These are phyloP conservation scores for Suillus plorans DNA, from an alignment of 768 basidiomycete species.

Conservation along the genomic window DNA sequence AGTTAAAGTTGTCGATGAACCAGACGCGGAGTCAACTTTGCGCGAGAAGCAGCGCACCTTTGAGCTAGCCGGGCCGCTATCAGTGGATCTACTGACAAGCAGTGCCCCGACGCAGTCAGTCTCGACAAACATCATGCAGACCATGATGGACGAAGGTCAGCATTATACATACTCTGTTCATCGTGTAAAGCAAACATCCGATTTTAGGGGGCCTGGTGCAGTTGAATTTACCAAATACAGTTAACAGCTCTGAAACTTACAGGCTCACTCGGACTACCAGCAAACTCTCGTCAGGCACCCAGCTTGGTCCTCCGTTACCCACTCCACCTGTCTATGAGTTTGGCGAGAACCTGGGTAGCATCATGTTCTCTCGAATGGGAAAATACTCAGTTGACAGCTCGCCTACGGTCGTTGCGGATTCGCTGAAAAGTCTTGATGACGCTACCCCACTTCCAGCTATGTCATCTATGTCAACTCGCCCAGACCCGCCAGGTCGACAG, in stretches of 20 bases:
- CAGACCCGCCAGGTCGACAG: conserved; percentile 1
- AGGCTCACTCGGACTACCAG: conserved; percentile 44
- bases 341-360: neutral
- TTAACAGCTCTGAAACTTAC: conserved; percentile 29
- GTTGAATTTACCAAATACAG: conserved; percentile 43
- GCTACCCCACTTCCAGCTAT: neutral
- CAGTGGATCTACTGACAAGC: conserved; percentile 22
- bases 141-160: conserved; percentile 64
- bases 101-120: conserved; percentile 11
- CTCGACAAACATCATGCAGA: conserved; percentile 50
- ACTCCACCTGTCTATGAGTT: conserved; percentile 5
- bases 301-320: conserved; percentile 24
- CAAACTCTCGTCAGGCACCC: conserved; percentile 40
- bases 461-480: conserved; percentile 8
- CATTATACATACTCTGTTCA: neutral
- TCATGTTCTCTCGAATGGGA: neutral
- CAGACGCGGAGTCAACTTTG: conserved; percentile 23
- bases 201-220: conserved; percentile 57
- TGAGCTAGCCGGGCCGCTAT: conserved; percentile 27
- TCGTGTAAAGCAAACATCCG: neutral
- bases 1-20: conserved; percentile 41
- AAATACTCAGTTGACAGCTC: conserved; percentile 5
- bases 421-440: conserved; percentile 1
- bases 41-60: conserved; percentile 18
- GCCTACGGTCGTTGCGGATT: conserved; percentile 8